These are phyloP conservation scores for Hordeum marinum DNA, from an alignment of 176 grass and related monocot genomes.

Conservation along the genomic window DNA sequence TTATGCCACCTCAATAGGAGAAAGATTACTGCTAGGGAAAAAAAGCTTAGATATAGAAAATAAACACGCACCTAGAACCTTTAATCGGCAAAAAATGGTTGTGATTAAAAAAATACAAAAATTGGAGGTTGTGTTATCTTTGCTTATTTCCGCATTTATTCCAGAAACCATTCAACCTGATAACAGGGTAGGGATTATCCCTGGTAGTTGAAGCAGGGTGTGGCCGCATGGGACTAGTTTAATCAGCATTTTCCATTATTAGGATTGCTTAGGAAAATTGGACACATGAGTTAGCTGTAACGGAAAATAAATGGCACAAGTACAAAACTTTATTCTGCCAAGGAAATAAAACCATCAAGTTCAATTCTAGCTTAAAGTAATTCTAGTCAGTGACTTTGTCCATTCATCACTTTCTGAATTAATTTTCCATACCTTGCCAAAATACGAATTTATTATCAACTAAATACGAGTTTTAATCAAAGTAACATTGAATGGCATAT, in stretches of 20 bases:
- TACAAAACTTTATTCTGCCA: not conserved
- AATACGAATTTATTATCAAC: not conserved
- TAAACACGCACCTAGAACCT: not conserved
- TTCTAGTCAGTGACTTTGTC: not conserved
- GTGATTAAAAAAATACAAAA: not conserved
- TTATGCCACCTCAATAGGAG: not conserved
- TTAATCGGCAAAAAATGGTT: not conserved
- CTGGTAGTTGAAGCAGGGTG: not conserved
- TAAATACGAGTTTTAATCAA: not conserved
- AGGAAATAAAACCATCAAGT: not conserved
- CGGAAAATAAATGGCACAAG: not conserved
- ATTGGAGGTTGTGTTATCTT: not conserved
- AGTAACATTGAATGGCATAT: not conserved
- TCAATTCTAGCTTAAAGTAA: not conserved
- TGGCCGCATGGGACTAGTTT: not conserved
- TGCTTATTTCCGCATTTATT: slow-evolving; percentile 6
- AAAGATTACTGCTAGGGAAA: not conserved
- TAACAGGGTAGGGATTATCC: not conserved
- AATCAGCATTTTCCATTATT: not conserved
- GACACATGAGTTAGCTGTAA: not conserved
- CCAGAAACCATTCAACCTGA: not conserved
- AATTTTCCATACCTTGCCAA: not conserved
- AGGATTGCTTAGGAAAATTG: not conserved
- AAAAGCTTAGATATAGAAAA: not conserved
- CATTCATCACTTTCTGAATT: not conserved